These are phyloP conservation scores for Chalciporus sp. DNA, from an alignment of 1,284 basidiomycete genomes.

Conservation along the genomic window DNA sequence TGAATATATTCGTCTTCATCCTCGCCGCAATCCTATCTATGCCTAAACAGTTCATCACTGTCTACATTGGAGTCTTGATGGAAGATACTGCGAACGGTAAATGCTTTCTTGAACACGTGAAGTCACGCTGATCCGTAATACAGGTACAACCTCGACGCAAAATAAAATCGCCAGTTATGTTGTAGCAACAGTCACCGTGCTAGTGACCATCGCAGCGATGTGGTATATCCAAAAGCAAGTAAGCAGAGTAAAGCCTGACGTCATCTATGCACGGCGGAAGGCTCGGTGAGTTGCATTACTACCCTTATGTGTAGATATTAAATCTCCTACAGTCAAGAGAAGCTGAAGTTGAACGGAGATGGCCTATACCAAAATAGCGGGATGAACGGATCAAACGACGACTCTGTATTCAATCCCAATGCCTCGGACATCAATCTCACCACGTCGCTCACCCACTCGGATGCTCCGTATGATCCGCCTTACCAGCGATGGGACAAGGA, in stretches of 20 bases:
- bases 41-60: conserved; percentile 63
- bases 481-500: conserved; percentile 42
- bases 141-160: conserved; percentile 46
- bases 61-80: conserved; percentile 54
- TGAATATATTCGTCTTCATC: conserved; percentile 59
- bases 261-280: conserved; percentile 77
- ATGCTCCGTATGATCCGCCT: conserved; percentile 27
- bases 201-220: conserved; percentile 78
- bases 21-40: conserved; percentile 61
- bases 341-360: conserved; percentile 42
- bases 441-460: conserved; percentile 21
- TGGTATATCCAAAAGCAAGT: conserved; percentile 84
- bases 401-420: conserved; percentile 39
- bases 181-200: conserved; percentile 61
- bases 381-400: conserved; percentile 30
- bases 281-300: conserved; percentile 47
- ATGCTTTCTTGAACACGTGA: not conserved
- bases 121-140: conserved; percentile 10
- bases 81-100: conserved; percentile 31
- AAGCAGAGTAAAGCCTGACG: conserved; percentile 70
- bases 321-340: conserved; percentile 45
- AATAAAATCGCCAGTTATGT: conserved; percentile 64
- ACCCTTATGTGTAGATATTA: not conserved
- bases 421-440: conserved; percentile 47
- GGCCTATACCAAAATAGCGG: conserved; percentile 35